These are phyloP conservation scores for Daldinia grandis DNA, from an alignment of 495 filamentous ascomycete species.

Conservation along the genomic window DNA sequence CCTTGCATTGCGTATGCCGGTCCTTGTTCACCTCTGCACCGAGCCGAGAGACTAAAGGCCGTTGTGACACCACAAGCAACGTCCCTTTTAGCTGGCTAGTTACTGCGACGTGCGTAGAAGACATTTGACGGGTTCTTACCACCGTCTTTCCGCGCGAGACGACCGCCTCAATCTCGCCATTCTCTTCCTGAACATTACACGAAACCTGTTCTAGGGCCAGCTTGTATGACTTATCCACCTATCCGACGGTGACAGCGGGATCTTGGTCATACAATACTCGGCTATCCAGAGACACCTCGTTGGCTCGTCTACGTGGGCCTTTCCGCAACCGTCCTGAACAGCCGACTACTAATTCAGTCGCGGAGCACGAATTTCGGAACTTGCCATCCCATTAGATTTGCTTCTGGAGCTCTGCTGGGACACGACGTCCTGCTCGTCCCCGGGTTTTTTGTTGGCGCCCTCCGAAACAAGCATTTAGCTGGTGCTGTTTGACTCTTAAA, in stretches of 20 bases:
- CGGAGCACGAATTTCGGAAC: constrained; percentile 44
- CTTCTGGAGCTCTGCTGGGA: constrained; percentile 35
- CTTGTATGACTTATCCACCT: constrained; percentile 44
- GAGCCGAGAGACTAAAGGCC: constrained; percentile 40
- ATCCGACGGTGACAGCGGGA: constrained; percentile 53
- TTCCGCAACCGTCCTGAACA: constrained; percentile 43
- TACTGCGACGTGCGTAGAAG: constrained; percentile 28
- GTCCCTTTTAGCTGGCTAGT: constrained; percentile 24
- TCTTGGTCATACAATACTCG: constrained; percentile 55
- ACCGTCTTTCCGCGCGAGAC: constrained; percentile 24
- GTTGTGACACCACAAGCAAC: constrained; percentile 38
- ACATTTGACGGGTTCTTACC: constrained; percentile 21
- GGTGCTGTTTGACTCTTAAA: constrained; percentile 39
- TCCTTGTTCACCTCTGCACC: constrained; percentile 42
- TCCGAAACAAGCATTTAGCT: constrained; percentile 46
- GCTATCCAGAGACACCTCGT: constrained; percentile 50
- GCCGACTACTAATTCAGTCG: constrained; percentile 41
- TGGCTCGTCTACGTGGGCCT: constrained; percentile 41
- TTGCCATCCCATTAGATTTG: constrained; percentile 39
- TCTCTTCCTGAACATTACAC: constrained; percentile 37
- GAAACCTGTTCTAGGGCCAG: constrained; percentile 40
- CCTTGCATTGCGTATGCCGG: constrained; percentile 39
- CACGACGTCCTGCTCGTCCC: constrained; percentile 44
- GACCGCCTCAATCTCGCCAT: constrained; percentile 33
- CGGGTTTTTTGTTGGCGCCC: constrained; percentile 47